These are phyloP conservation scores for Ceraceosorus guamensis DNA, from an alignment of 1,284 basidiomycete genomes.

Conservation along the genomic window DNA sequence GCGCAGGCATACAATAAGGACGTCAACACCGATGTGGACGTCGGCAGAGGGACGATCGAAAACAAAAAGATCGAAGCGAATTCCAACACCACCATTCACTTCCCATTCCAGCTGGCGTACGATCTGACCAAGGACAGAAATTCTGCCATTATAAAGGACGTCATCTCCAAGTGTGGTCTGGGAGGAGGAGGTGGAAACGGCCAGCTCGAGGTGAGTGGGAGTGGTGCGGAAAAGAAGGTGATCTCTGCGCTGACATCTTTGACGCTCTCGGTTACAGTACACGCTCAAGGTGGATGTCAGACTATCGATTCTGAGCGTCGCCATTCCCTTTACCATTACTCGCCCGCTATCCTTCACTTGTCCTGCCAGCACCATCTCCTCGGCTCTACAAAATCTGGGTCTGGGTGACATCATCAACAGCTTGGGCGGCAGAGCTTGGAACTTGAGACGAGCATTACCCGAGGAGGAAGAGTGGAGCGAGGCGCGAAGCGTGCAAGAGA, in stretches of 20 bases:
- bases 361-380: slow-evolving; percentile 2
- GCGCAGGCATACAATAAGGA: neutral
- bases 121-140: slow-evolving; percentile 59
- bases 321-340: slow-evolving; percentile 24
- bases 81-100: slow-evolving; percentile 65
- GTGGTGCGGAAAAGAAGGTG: neutral
- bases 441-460: too few relatives aligned
- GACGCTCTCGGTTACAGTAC: slow-evolving; percentile 8
- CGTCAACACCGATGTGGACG: slow-evolving; percentile 1
- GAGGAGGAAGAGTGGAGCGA: too few relatives aligned
- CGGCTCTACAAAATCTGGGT: too few relatives aligned
- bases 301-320: slow-evolving; percentile 24
- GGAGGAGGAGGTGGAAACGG: neutral
- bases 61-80: slow-evolving; percentile 63
- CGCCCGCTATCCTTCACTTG: slow-evolving; percentile 26
- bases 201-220: neutral
- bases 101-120: slow-evolving; percentile 73
- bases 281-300: slow-evolving; percentile 27
- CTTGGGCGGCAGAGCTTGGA: too few relatives aligned
- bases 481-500: too few relatives aligned
- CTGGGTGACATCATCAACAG: too few relatives aligned
- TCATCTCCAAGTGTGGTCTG: slow-evolving; percentile 48
- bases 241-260: neutral
- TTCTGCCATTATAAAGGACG: slow-evolving; percentile 59
- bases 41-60: slow-evolving; percentile 29